Evolutionary conservation across 345 rosid genomes (phyloP).

Genomic region (Mangifera indica): DNA sequence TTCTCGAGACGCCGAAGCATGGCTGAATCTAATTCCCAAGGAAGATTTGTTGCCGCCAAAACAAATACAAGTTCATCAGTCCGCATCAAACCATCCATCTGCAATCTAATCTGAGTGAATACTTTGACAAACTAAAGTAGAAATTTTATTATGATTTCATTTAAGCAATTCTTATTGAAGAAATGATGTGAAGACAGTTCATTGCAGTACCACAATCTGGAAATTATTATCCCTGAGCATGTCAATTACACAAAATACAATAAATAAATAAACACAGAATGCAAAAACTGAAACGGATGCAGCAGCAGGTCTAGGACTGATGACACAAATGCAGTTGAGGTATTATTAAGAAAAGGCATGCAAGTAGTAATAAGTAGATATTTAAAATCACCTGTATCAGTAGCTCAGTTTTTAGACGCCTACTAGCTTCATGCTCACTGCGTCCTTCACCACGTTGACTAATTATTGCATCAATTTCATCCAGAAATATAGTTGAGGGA

Average conservation of each 20-base stretch:
- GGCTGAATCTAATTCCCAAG: constrained; percentile 98
- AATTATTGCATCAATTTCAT: constrained; percentile 94
- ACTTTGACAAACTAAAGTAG: constrained; percentile 10
- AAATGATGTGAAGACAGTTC: background rate
- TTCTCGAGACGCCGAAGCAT: constrained; percentile 98
- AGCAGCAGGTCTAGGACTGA: constrained; percentile 1
- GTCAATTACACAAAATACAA: background rate
- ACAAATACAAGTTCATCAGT: constrained; percentile 92
- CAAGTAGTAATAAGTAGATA: background rate
- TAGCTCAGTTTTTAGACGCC: constrained; percentile 98
- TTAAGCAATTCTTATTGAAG: background rate
- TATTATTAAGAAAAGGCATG: constrained; percentile 1
- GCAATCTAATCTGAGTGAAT: constrained; percentile 34
- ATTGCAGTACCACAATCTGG: background rate
- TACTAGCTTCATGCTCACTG: constrained; percentile 98
- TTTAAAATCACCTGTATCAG: constrained; percentile 77
- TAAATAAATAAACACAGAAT: background rate
- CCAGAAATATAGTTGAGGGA: constrained; percentile 94
- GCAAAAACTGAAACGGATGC: background rate
- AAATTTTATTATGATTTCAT: background rate
- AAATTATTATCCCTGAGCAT: constrained; percentile 11
- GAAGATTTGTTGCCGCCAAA: constrained; percentile 96
- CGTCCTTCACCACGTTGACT: constrained; percentile 96
- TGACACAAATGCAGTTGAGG: background rate
- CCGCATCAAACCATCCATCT: constrained; percentile 95